phyloP scores from a whole-genome alignment of 2,329 filamentous ascomycete genomes.

The Pseudogymnoascus sp. region DNA sequence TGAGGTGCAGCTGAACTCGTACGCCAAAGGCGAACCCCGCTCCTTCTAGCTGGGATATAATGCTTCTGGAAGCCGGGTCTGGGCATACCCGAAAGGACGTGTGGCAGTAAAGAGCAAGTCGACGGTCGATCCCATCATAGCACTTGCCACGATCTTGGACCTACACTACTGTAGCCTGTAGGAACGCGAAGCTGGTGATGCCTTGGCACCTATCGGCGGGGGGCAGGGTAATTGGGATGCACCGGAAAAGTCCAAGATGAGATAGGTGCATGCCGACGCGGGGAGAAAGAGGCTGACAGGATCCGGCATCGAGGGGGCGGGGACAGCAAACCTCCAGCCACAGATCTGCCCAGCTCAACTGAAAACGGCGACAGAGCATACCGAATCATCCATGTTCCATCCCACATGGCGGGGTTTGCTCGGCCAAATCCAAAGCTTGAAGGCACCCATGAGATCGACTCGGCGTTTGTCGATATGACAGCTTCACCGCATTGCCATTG shows the following conservation, averaged over 20 bases:
- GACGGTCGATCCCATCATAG: background rate
- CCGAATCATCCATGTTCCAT: background rate
- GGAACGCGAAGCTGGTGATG: background rate
- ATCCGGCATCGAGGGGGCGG: background rate
- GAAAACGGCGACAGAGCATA: background rate
- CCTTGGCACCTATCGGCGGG: background rate
- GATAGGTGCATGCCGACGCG: background rate
- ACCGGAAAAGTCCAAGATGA: background rate
- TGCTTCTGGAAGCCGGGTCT: background rate
- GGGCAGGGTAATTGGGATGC: slow-evolving; percentile 1
- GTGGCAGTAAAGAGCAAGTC: background rate
- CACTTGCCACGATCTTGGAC: background rate
- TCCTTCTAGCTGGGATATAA: background rate
- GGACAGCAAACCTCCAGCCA: background rate
- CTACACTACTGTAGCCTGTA: background rate
- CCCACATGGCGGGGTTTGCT: background rate
- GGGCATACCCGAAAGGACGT: background rate
- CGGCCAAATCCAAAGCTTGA: slow-evolving; percentile 4
- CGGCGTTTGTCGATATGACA: background rate
- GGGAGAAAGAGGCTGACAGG: background rate
- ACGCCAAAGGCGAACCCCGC: background rate
- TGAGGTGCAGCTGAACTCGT: background rate
- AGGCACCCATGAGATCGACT: background rate
- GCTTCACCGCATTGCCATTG: background rate
- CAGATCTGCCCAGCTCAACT: background rate